These are phyloP conservation scores for Cercospora brassicicola DNA, from an alignment of 2,329 filamentous ascomycete species.

Conservation along the genomic window DNA sequence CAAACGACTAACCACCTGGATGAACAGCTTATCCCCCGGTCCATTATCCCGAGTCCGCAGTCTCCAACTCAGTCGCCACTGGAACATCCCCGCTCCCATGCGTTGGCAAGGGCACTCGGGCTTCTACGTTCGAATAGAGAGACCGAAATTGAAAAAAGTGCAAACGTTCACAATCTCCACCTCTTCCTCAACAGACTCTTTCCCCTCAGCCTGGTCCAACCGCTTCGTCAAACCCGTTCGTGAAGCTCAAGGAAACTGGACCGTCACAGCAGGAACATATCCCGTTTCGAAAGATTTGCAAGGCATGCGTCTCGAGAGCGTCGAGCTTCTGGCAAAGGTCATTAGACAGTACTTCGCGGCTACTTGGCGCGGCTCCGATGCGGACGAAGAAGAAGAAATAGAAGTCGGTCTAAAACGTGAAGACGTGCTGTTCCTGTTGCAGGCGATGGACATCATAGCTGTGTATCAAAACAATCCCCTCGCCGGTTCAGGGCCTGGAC, in stretches of 20 bases:
- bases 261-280: constrained; percentile 27
- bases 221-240: constrained; percentile 17
- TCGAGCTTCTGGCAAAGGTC: constrained; percentile 27
- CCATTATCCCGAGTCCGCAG: constrained; percentile 22
- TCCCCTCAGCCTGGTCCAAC: constrained; percentile 15
- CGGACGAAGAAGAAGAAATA: neutral
- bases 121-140: constrained; percentile 32
- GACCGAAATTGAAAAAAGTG: constrained; percentile 4
- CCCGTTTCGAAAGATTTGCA: constrained; percentile 25
- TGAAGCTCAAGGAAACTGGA: constrained; percentile 9
- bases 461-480: neutral
- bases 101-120: constrained; percentile 33
- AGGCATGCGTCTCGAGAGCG: constrained; percentile 29
- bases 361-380: neutral
- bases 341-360: constrained; percentile 13
- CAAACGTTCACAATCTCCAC: neutral
- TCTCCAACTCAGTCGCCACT: constrained; percentile 31
- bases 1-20: constrained; percentile 23
- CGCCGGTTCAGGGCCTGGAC: neutral
- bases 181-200: constrained; percentile 11
- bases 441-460: constrained; percentile 30
- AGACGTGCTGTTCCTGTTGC: constrained; percentile 25
- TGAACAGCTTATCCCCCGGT: constrained; percentile 16
- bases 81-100: constrained; percentile 25
- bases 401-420: neutral